Conservation (phyloP, 345 rosid genomes). For the Chamaenerion angustifolium region DNA sequence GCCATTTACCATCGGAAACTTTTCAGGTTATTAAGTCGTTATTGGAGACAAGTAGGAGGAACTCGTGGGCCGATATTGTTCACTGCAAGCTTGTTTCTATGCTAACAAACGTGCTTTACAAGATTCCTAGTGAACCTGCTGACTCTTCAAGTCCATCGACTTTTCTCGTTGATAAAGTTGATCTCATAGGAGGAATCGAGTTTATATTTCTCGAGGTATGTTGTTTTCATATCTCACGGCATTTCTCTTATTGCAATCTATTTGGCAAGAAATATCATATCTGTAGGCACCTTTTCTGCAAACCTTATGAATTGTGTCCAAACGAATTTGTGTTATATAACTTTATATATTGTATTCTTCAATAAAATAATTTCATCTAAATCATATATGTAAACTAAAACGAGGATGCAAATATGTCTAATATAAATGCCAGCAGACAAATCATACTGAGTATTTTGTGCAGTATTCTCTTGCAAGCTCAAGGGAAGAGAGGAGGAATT, state of each 20-base stretch:
- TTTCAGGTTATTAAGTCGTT: constrained; percentile 78
- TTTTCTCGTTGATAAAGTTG: constrained; percentile 75
- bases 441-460: constrained; percentile 6
- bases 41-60: constrained; percentile 51
- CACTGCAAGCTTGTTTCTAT: constrained; percentile 87
- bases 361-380: no score
- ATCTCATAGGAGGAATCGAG: constrained; percentile 90
- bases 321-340: no score
- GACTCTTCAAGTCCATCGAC: constrained; percentile 25
- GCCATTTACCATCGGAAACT: no score
- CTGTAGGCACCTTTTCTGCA: no score
- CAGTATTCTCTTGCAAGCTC: constrained; percentile 87
- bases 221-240: neutral
- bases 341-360: no score
- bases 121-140: constrained; percentile 41
- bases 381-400: no score
- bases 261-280: no score
- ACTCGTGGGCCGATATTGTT: constrained; percentile 96
- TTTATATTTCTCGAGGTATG: constrained; percentile 84
- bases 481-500: constrained; percentile 81
- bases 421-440: no score
- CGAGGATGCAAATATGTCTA: no score
- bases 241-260: no score
- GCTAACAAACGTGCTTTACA: constrained; percentile 80
- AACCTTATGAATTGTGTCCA: no score